Percentiles rank a stretch among this genome's conserved stretches.
These are phyloP conservation scores for Colletotrichum tofieldiae DNA, from an alignment of 2,329 filamentous ascomycete species.

Conservation along the genomic window DNA sequence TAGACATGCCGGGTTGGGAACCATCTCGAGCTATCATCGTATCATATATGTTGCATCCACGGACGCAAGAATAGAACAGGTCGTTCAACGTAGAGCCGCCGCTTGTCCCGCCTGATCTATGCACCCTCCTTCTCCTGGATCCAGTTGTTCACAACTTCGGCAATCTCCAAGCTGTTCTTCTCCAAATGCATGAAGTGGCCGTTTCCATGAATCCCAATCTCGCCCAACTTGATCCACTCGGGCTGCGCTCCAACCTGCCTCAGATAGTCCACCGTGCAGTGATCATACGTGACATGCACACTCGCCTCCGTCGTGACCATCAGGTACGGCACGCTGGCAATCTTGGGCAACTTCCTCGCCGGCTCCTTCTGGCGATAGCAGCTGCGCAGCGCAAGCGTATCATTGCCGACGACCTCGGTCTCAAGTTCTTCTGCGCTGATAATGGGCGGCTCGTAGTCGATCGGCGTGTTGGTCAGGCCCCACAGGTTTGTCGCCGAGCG, in stretches of 20 bases:
- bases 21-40: too few species aligned
- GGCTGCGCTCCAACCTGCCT: constrained; percentile 65
- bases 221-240: constrained; percentile 61
- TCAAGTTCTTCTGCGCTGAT: constrained; percentile 29
- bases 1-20: too few species aligned
- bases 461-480: constrained; percentile 59
- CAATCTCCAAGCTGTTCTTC: constrained; percentile 64
- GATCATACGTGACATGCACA: constrained; percentile 69
- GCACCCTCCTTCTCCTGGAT: constrained; percentile 45
- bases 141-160: constrained; percentile 56
- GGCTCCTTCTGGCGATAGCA: constrained; percentile 39
- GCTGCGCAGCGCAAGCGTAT: constrained; percentile 20
- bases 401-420: constrained; percentile 38
- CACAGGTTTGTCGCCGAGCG: constrained; percentile 50
- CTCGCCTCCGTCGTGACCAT: constrained; percentile 68
- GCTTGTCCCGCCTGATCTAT: rapidly evolving
- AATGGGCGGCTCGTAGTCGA: constrained; percentile 59
- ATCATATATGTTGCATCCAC: too few species aligned
- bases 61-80: neutral
- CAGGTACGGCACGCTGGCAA: constrained; percentile 63
- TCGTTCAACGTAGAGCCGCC: too few species aligned
- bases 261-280: constrained; percentile 68
- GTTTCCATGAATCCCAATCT: constrained; percentile 65
- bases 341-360: constrained; percentile 61
- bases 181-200: constrained; percentile 71